A percentile compares a stretch with the other conserved stretches of the same genome.
phyloP scores from a whole-genome alignment of 208 protist species.

The Balamuthia mandrillaris region DNA sequence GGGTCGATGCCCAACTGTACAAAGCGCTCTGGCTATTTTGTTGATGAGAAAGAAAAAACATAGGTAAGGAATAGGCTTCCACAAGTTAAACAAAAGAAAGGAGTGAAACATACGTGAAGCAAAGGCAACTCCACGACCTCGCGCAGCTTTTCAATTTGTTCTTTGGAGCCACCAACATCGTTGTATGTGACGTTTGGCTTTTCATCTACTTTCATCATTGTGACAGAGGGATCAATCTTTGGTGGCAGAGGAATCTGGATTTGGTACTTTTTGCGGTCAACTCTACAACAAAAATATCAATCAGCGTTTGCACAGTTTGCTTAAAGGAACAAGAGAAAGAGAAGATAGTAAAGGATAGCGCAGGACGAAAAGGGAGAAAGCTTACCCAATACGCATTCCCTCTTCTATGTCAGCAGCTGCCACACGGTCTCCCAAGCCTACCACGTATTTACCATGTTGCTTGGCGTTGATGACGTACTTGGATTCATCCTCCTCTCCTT shows the following conservation, averaged over 20 bases:
- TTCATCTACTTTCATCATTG: conserved; percentile 99
- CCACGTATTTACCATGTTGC: conserved; percentile 99
- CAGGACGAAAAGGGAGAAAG: background rate
- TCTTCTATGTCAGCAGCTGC: conserved; percentile 99
- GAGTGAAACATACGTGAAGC: conserved; percentile 86
- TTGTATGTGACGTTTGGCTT: conserved; percentile 99
- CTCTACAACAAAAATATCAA: conserved; percentile 63
- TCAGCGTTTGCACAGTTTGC: background rate
- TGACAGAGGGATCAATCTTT: conserved; percentile 98
- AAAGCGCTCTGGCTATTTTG: conserved; percentile 95
- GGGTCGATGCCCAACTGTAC: conserved; percentile 98
- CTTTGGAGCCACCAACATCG: conserved; percentile 99
- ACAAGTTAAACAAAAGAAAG: background rate
- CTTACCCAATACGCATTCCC: conserved; percentile 96
- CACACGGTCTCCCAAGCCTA: conserved; percentile 96
- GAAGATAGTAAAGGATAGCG: background rate
- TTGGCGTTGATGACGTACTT: conserved; percentile 97
- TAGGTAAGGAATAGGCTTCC: background rate
- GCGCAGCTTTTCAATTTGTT: conserved; percentile 98
- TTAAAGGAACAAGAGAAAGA: background rate
- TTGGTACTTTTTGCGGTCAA: conserved; percentile 96
- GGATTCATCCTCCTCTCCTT: conserved; percentile 79
- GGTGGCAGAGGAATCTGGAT: conserved; percentile 99
- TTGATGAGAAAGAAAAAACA: background rate
- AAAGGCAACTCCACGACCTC: conserved; percentile 99